Evolutionary conservation across 352 stramenopile species (phyloP).

Genomic region (Pythium graminicola): DNA sequence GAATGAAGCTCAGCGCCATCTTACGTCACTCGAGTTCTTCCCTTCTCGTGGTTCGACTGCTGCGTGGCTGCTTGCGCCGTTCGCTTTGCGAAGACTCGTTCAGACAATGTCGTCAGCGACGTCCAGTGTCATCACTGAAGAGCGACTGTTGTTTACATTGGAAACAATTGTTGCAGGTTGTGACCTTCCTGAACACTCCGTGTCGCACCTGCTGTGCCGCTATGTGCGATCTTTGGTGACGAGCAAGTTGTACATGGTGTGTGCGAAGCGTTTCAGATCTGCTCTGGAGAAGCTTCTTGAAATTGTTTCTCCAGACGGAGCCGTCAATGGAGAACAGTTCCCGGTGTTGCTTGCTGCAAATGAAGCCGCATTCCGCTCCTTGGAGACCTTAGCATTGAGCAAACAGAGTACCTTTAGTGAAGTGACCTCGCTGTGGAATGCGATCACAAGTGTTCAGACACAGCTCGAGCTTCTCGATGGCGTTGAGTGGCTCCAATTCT

Average conservation of each 20-base stretch:
- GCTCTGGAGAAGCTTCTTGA: slow-evolving; percentile 23
- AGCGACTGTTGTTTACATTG: slow-evolving; percentile 50
- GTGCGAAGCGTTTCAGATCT: slow-evolving; percentile 24
- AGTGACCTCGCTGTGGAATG: slow-evolving; percentile 32
- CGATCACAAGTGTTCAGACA: slow-evolving; percentile 30
- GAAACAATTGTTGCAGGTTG: slow-evolving; percentile 41
- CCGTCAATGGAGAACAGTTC: slow-evolving; percentile 3
- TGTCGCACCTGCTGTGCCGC: slow-evolving; percentile 37
- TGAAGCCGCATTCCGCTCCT: slow-evolving; percentile 35
- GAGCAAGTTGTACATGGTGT: slow-evolving; percentile 33
- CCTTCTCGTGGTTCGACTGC: slow-evolving; percentile 20
- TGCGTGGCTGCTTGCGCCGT: slow-evolving; percentile 40
- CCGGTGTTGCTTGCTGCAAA: slow-evolving; percentile 52
- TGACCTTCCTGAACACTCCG: slow-evolving; percentile 4
- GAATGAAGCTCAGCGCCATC: slow-evolving; percentile 34
- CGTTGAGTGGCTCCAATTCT: slow-evolving; percentile 64
- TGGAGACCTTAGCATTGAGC: slow-evolving; percentile 20
- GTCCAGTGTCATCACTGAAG: slow-evolving; percentile 33
- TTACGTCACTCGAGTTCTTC: slow-evolving; percentile 53
- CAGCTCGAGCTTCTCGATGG: slow-evolving; percentile 54
- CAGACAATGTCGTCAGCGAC: slow-evolving; percentile 31
- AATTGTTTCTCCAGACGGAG: slow-evolving; percentile 2
- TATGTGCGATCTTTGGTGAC: slow-evolving; percentile 52
- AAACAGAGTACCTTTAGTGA: slow-evolving; percentile 19
- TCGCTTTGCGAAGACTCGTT: slow-evolving; percentile 49